Evolutionary conservation across 148 eudicot species (phyloP).

Genomic region (Dysphania ambrosioides): DNA sequence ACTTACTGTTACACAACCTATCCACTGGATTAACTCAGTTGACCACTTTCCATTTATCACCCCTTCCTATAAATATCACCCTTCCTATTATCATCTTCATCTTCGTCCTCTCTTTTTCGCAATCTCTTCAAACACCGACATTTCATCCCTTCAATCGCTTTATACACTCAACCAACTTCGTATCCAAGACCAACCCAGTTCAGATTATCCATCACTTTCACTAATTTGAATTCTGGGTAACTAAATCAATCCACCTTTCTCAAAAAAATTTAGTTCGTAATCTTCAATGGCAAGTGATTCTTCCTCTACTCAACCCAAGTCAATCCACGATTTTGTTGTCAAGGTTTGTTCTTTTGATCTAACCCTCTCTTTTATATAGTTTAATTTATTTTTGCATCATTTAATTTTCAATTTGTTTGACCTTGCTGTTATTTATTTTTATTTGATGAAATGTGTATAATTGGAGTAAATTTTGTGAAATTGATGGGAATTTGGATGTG

Average conservation of each 20-base stretch:
- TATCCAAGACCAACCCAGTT: slow-evolving; percentile 24
- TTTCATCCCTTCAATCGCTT: slow-evolving; percentile 13
- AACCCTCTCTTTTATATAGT: background rate
- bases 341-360: slow-evolving; percentile 26
- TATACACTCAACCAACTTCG: slow-evolving; percentile 1
- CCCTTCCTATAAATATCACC: background rate
- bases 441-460: background rate
- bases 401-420: background rate
- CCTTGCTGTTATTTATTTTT: background rate
- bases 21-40: too few relatives aligned
- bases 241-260: background rate
- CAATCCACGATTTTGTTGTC: slow-evolving; percentile 45
- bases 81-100: background rate
- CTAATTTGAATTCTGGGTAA: slow-evolving; percentile 20
- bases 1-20: too few relatives aligned
- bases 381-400: background rate
- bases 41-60: background rate
- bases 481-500: background rate
- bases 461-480: background rate
- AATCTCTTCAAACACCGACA: slow-evolving; percentile 17
- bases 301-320: slow-evolving; percentile 32
- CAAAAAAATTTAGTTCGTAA: slow-evolving; percentile 17
- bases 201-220: slow-evolving; percentile 14
- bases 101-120: slow-evolving; percentile 5
- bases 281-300: slow-evolving; percentile 34